Conservation (phyloP, 2,329 filamentous ascomycete species). For the Emmonsiellopsis sp. region DNA sequence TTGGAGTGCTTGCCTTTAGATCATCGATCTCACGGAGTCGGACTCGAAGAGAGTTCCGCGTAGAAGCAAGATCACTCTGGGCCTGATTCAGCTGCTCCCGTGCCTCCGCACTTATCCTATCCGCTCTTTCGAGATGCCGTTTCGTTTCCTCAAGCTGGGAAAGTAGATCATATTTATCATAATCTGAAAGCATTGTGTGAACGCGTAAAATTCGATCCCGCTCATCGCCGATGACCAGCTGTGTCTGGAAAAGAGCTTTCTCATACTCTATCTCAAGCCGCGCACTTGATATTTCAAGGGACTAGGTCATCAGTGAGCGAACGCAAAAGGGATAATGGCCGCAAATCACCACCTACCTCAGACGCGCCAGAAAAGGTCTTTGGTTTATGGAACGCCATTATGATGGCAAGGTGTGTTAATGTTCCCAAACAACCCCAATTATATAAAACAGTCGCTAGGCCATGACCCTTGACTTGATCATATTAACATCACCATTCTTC, state of each 20-base stretch:
- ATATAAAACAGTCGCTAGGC: too few species aligned
- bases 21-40: constrained; percentile 47
- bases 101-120: constrained; percentile 32
- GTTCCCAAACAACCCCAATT: too few species aligned
- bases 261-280: constrained; percentile 34
- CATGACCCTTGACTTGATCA: too few species aligned
- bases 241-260: constrained; percentile 50
- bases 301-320: background rate
- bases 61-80: constrained; percentile 34
- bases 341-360: background rate
- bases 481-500: too few species aligned
- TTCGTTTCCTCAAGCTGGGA: constrained; percentile 52
- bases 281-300: background rate
- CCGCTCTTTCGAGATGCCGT: constrained; percentile 42
- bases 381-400: background rate
- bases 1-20: constrained; percentile 38
- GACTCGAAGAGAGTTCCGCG: constrained; percentile 29
- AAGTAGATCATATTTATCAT: constrained; percentile 62
- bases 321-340: background rate
- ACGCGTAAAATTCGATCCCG: constrained; percentile 60
- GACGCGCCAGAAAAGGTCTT: background rate
- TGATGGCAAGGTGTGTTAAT: too few species aligned
- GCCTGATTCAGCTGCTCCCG: constrained; percentile 41
- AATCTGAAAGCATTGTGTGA: constrained; percentile 59
- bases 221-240: constrained; percentile 65